A percentile compares a stretch with the other conserved stretches of the same genome.
Evolutionary conservation across 306 rosid genomes (phyloP).

Genomic region (Erythrophleum fordii): DNA sequence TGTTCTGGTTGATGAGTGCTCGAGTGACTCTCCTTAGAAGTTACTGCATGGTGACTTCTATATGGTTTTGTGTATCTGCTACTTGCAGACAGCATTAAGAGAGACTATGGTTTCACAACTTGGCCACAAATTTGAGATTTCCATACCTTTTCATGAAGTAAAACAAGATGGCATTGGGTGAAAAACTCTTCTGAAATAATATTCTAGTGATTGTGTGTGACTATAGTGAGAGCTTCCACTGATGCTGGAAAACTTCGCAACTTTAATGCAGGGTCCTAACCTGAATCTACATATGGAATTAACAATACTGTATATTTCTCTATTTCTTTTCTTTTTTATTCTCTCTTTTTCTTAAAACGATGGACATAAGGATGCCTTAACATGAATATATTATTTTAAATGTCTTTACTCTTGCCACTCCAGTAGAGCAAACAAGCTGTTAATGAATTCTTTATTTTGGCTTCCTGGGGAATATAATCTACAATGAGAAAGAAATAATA

Average conservation of each 20-base stretch:
- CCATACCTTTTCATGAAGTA: neutral
- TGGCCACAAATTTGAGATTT: neutral
- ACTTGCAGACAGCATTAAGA: neutral
- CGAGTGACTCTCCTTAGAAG: neutral
- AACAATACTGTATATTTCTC: neutral
- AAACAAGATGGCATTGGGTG: neutral
- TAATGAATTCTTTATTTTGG: neutral
- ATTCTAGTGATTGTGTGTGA: neutral
- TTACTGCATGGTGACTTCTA: neutral
- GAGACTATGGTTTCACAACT: neutral
- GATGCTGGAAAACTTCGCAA: neutral
- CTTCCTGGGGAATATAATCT: neutral
- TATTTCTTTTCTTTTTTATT: neutral
- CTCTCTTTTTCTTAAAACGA: neutral
- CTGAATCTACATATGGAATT: neutral
- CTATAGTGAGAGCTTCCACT: neutral
- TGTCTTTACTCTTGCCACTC: neutral
- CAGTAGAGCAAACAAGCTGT: conserved; percentile 4
- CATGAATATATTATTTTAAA: neutral
- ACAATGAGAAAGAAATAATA: neutral
- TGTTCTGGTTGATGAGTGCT: neutral
- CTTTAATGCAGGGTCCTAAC: neutral
- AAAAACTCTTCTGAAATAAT: neutral
- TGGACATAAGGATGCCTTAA: neutral
- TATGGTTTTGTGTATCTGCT: neutral